A percentile compares a stretch with the other conserved stretches of the same genome.
These are phyloP conservation scores for Claviceps cyperi DNA, from an alignment of 2,329 filamentous ascomycete species.

Conservation along the genomic window DNA sequence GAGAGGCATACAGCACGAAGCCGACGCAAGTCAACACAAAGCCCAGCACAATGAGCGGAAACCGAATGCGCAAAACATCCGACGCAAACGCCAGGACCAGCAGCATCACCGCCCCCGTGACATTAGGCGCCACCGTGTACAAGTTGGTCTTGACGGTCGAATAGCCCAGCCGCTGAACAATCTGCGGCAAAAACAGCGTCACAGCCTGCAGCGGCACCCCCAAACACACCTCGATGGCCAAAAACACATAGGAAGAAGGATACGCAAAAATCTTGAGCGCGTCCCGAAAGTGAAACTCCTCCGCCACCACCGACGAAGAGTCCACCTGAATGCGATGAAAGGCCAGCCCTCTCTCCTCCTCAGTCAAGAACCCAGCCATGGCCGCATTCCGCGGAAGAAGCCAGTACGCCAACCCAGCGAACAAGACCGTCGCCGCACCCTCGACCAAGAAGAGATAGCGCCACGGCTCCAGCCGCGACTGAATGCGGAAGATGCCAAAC, in stretches of 20 bases:
- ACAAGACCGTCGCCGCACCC: slow-evolving; percentile 41
- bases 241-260: slow-evolving; percentile 33
- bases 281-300: slow-evolving; percentile 36
- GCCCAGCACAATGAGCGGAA: slow-evolving; percentile 60
- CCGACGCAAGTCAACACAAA: slow-evolving; percentile 63
- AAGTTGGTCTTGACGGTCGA: slow-evolving; percentile 52
- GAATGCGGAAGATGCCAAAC: slow-evolving; percentile 34
- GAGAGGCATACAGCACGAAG: slow-evolving; percentile 64
- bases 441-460: slow-evolving; percentile 41
- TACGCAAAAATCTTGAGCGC: slow-evolving; percentile 36
- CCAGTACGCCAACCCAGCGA: slow-evolving; percentile 50
- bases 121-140: slow-evolving; percentile 69
- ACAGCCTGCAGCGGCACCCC: slow-evolving; percentile 44
- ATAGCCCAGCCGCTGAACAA: slow-evolving; percentile 34
- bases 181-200: slow-evolving; percentile 39
- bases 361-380: slow-evolving; percentile 49
- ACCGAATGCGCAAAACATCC: slow-evolving; percentile 50
- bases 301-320: slow-evolving; percentile 46
- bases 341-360: slow-evolving; percentile 53
- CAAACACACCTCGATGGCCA: slow-evolving; percentile 43
- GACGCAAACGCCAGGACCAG: slow-evolving; percentile 58
- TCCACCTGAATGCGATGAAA: slow-evolving; percentile 64
- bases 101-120: slow-evolving; percentile 58
- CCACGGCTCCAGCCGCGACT: slow-evolving; percentile 26
- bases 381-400: slow-evolving; percentile 53